These are phyloP conservation scores for Cyberlindnera euphorbiiphila DNA, from an alignment of 805 yeast species.

Conservation along the genomic window DNA sequence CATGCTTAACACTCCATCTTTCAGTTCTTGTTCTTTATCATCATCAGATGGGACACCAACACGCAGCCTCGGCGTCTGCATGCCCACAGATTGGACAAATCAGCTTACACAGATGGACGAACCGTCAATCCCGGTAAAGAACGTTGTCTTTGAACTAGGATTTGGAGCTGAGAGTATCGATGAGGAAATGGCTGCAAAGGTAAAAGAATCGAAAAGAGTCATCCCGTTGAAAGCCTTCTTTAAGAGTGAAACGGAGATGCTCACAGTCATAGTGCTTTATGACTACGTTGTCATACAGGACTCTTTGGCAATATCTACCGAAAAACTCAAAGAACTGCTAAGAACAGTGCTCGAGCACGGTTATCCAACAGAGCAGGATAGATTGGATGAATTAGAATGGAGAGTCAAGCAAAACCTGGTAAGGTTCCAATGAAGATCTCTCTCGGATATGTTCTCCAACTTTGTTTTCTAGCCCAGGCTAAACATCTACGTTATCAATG, in stretches of 20 bases:
- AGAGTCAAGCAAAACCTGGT: constrained; percentile 11
- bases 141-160: constrained; percentile 22
- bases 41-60: constrained; percentile 13
- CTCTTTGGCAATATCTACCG: constrained; percentile 10
- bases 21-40: constrained; percentile 23
- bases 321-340: constrained; percentile 10
- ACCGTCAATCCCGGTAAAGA: constrained; percentile 1
- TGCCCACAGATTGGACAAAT: constrained; percentile 4
- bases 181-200: constrained; percentile 11
- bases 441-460: too few species aligned
- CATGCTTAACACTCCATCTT: constrained; percentile 20
- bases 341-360: constrained; percentile 16
- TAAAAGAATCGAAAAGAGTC: constrained; percentile 28
- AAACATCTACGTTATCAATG: too few species aligned
- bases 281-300: constrained; percentile 14
- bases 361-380: constrained; percentile 9
- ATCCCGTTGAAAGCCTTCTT: constrained; percentile 19
- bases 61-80: constrained; percentile 5
- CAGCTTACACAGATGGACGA: constrained; percentile 2
- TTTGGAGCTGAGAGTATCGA: constrained; percentile 20
- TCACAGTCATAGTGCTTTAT: constrained; percentile 22
- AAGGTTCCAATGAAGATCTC: constrained; percentile 4
- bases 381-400: constrained; percentile 14
- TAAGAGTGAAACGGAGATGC: constrained; percentile 28
- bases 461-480: too few species aligned